Conservation (phyloP, 495 filamentous ascomycete genomes). For the Talaromyces stipitatus region DNA sequence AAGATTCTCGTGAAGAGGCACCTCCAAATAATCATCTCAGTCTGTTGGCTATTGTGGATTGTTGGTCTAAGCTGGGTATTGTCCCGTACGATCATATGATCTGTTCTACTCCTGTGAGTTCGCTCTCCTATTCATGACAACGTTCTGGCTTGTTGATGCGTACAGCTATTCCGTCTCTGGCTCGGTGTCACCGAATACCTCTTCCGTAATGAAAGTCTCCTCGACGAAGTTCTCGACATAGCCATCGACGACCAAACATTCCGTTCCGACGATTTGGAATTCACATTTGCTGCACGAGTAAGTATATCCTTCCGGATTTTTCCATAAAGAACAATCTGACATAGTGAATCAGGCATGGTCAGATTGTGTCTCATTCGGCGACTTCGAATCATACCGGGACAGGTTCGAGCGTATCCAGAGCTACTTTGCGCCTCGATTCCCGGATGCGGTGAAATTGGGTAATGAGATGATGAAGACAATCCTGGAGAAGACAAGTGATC, state of each 20-base stretch:
- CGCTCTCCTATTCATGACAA: neutral
- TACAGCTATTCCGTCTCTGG: conserved; percentile 88
- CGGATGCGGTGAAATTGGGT: conserved; percentile 74
- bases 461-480: conserved; percentile 98
- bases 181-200: conserved; percentile 95
- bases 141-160: neutral
- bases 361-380: conserved; percentile 80
- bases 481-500: conserved; percentile 58
- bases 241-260: conserved; percentile 85
- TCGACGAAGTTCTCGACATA: conserved; percentile 79
- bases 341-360: conserved; percentile 67
- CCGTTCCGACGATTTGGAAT: conserved; percentile 86
- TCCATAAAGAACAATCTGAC: neutral
- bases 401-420: conserved; percentile 80
- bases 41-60: conserved; percentile 97
- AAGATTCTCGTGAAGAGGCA: conserved; percentile 47
- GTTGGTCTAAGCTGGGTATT: conserved; percentile 88
- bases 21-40: conserved; percentile 87
- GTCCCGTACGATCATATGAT: conserved; percentile 99
- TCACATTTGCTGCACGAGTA: conserved; percentile 87
- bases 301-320: conserved; percentile 10
- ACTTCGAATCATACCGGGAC: conserved; percentile 85
- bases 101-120: conserved; percentile 79
- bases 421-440: conserved; percentile 87
- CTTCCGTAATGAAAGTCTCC: conserved; percentile 74